Base-by-base conservation (phyloP, 192 early-diverging fungal genomes). In the Podila horticola region DNA sequence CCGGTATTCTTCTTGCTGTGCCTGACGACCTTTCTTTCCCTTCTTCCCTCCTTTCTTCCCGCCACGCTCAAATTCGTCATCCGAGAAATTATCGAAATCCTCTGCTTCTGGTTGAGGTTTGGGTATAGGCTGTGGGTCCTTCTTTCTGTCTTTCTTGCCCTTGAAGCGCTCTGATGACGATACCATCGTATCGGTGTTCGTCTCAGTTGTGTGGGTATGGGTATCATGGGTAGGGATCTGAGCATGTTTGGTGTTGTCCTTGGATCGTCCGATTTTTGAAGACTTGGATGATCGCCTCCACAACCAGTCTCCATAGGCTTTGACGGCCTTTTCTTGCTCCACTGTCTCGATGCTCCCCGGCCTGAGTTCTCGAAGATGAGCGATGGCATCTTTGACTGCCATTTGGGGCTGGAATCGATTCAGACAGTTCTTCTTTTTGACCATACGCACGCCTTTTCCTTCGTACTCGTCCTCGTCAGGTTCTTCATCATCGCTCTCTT, bases 11-110 rank as follows among this genome's bases (percentile, higher is more conserved):
- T 81, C 77, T 30, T 58, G 77, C n/a, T 71, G 67, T 26, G 68
- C 26, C 8, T 81, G 70, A 4, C 62, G 64, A 26, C 52, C 52
- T 30, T 61, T 61, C 13, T 61, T 58, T 0, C 58, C 62, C 62
- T 81, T 81, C 58, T 81, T 81, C 29, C 77, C 77, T 66, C 72
- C 72, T 58, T 81, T 81, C 49, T 61, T 72, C 33, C 71, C 58
- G 17, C 61, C 71, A 13, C 75, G 49, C 11, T 38, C 65, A 66
- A 50, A 64, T 4, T 72, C 77, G 15, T 81, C 71, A 7, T 69
- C 71, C 3, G 77, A 81, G 38, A 61, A 33, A 2, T 69, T 62
- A 30, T 70, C 71, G 20, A 24, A 12, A 45, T 22, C 28, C 26
- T 33, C 10, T 59, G 57, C 31, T 7, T 29, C 5, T 63, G 65